Conservation (phyloP, 495 filamentous ascomycete genomes). For the Xylaria acuta region DNA sequence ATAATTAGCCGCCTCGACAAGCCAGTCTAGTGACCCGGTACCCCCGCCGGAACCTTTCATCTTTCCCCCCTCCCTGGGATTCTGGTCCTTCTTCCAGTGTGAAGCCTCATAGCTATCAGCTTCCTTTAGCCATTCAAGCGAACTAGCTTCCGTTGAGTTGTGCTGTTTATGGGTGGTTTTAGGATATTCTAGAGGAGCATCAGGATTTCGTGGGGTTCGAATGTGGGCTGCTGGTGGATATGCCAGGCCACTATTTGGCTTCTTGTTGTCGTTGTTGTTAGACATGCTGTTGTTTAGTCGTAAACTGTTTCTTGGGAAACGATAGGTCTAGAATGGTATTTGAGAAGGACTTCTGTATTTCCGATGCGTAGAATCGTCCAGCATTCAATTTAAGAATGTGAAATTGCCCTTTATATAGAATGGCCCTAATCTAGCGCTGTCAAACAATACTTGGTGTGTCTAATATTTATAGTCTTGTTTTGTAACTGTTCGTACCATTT, state of each 20-base stretch:
- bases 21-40: background rate
- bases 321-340: background rate
- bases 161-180: background rate
- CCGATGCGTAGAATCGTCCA: background rate
- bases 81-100: background rate
- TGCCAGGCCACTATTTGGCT: background rate
- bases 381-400: background rate
- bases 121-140: background rate
- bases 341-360: background rate
- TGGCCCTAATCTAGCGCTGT: too few species aligned
- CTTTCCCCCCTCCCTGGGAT: background rate
- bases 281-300: background rate
- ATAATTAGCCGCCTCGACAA: slow-evolving; percentile 7
- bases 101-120: background rate
- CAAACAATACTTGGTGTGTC: background rate
- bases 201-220: background rate
- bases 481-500: background rate
- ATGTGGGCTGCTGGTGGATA: slow-evolving; percentile 9
- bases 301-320: background rate
- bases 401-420: background rate
- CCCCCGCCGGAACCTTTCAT: background rate
- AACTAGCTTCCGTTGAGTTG: background rate
- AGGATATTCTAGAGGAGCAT: background rate
- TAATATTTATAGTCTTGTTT: background rate
- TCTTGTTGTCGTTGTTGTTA: background rate